Evolutionary conservation across 495 filamentous ascomycete genomes (phyloP).

Genomic region (Aspergillus bertholletiae): DNA sequence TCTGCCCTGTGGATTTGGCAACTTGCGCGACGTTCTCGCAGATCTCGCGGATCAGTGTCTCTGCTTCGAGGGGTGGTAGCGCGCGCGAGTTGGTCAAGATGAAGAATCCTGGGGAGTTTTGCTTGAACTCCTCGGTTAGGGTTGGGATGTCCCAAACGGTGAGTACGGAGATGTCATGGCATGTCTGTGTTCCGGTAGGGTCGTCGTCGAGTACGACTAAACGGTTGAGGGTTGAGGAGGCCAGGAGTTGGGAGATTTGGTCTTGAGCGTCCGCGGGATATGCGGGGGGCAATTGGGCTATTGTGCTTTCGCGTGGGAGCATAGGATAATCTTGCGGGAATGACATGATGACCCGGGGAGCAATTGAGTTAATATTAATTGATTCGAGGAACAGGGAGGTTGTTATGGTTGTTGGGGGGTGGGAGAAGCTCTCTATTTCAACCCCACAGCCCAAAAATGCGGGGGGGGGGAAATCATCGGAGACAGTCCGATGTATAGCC

Average conservation of each 20-base stretch:
- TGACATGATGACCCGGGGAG: slow-evolving; percentile 26
- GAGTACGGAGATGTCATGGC: slow-evolving; percentile 53
- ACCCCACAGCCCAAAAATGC: neutral
- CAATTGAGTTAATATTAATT: too few species aligned
- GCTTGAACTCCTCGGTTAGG: slow-evolving; percentile 37
- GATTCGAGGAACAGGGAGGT: too few species aligned
- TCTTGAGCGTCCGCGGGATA: slow-evolving; percentile 31
- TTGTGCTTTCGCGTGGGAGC: slow-evolving; percentile 26
- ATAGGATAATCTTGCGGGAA: slow-evolving; percentile 20
- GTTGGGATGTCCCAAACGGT: slow-evolving; percentile 48
- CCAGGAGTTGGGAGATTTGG: slow-evolving; percentile 32
- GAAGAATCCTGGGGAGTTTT: slow-evolving; percentile 43
- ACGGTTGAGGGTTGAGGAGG: slow-evolving; percentile 27
- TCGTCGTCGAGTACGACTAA: slow-evolving; percentile 55
- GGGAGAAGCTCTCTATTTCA: neutral
- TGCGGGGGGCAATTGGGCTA: slow-evolving; percentile 30
- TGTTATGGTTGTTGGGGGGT: too few species aligned
- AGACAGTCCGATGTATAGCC: neutral
- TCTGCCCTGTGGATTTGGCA: slow-evolving; percentile 29
- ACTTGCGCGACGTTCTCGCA: slow-evolving; percentile 42
- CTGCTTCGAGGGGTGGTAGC: slow-evolving; percentile 40
- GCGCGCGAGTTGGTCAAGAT: slow-evolving; percentile 56
- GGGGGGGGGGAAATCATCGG: slow-evolving; percentile 2
- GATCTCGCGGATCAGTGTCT: slow-evolving; percentile 40
- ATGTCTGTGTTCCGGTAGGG: slow-evolving; percentile 55